Percentiles rank a stretch among this genome's conserved stretches.
phyloP scores from a whole-genome alignment of 306 rosid genomes.

The Glycine tomentella region DNA sequence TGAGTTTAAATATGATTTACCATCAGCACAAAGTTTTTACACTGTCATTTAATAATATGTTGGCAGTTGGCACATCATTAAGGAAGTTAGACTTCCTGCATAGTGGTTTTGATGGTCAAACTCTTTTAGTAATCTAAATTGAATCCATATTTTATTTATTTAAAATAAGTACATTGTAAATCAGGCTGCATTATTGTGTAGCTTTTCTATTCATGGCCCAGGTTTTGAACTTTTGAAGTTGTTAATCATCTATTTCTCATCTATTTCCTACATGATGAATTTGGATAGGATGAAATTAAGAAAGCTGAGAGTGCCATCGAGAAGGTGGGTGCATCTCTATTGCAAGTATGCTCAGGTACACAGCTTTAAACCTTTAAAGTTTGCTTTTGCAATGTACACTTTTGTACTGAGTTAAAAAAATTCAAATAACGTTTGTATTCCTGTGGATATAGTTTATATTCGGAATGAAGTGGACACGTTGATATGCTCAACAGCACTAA shows the following conservation, averaged over 20 bases:
- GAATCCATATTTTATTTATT: not conserved
- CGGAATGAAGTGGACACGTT: slow-evolving; percentile 19
- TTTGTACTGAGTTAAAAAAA: not conserved
- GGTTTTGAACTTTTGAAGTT: not conserved
- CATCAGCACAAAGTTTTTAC: not conserved
- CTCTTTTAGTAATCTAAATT: slow-evolving; percentile 22
- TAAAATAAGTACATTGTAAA: slow-evolving; percentile 15
- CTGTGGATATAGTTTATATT: not conserved
- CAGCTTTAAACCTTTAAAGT: slow-evolving; percentile 31
- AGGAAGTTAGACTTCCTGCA: not conserved
- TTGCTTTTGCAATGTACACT: slow-evolving; percentile 8
- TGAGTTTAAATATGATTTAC: not conserved
- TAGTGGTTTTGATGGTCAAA: slow-evolving; percentile 1
- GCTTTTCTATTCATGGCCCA: slow-evolving; percentile 9
- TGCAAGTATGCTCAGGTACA: slow-evolving; percentile 77
- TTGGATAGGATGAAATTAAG: slow-evolving; percentile 72
- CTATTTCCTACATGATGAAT: slow-evolving; percentile 31
- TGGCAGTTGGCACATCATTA: not conserved
- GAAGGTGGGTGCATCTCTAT: slow-evolving; percentile 79
- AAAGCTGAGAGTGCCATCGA: slow-evolving; percentile 83
- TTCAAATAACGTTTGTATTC: not conserved
- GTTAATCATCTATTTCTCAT: not conserved
- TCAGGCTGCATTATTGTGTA: not conserved
- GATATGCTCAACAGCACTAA: not conserved
- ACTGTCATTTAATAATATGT: not conserved